These are phyloP conservation scores for Amphibolis antarctica DNA, from an alignment of 106 monocot species.

Conservation along the genomic window DNA sequence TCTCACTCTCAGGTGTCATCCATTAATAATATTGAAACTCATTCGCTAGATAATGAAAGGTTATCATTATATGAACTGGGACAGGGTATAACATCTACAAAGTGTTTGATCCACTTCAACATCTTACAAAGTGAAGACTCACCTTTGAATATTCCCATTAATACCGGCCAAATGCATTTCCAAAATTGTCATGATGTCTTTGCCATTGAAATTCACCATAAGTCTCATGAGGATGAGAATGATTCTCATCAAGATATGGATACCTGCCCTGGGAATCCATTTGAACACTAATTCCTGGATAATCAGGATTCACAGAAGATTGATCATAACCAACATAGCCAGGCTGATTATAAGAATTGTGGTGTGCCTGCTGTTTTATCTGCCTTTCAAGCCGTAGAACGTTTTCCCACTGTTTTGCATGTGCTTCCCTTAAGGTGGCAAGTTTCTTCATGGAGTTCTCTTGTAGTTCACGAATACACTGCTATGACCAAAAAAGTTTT, in stretches of 20 bases:
- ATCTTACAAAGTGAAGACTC: neutral
- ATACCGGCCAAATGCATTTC: conserved; percentile 44
- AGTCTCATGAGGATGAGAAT: conserved; percentile 43
- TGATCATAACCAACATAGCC: conserved; percentile 44
- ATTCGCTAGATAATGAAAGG: too few species aligned
- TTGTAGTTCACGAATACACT: conserved; percentile 53
- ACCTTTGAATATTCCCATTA: conserved; percentile 10
- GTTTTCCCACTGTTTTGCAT: conserved; percentile 70
- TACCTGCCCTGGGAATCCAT: conserved; percentile 38
- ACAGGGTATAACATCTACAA: too few species aligned
- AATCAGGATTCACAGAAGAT: conserved; percentile 28
- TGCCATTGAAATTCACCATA: conserved; percentile 47
- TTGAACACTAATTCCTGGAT: conserved; percentile 19
- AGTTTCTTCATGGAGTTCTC: conserved; percentile 64
- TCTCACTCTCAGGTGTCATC: too few species aligned
- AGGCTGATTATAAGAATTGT: conserved; percentile 36
- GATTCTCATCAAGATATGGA: conserved; percentile 39
- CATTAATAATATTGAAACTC: too few species aligned
- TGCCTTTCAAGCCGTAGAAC: conserved; percentile 49
- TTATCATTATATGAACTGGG: too few species aligned
- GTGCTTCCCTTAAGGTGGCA: conserved; percentile 33
- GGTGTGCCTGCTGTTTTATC: conserved; percentile 30
- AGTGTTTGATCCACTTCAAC: too few species aligned
- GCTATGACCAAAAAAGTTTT: neutral
- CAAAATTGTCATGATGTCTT: conserved; percentile 32